phyloP scores from a whole-genome alignment of 2,329 filamentous ascomycete genomes.

The Scytalidium sp. region DNA sequence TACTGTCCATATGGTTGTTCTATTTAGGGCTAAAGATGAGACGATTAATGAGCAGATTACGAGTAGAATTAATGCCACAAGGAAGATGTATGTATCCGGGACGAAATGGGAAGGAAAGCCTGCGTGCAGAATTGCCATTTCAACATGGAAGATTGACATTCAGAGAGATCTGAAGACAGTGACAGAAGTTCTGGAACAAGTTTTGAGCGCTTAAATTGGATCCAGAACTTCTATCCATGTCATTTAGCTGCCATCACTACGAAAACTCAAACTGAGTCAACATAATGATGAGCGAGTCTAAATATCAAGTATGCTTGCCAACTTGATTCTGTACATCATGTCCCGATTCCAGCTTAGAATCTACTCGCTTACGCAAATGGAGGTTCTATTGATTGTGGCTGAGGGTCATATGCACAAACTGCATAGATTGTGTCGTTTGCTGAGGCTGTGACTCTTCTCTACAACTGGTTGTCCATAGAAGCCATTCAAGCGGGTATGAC shows the following conservation, averaged over 20 bases:
- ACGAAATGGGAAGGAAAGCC: constrained; percentile 72
- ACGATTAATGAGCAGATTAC: constrained; percentile 65
- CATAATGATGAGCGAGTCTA: no score
- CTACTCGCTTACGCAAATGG: no score
- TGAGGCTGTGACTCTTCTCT: no score
- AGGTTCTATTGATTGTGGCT: no score
- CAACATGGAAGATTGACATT: constrained; percentile 77
- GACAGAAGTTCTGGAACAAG: constrained; percentile 51
- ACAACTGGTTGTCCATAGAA: no score
- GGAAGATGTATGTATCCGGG: constrained; percentile 78
- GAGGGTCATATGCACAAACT: no score
- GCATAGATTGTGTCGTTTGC: no score
- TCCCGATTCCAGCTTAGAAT: no score
- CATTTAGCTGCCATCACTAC: not conserved
- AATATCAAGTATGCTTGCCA: no score
- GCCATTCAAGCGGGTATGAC: no score
- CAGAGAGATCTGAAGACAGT: constrained; percentile 66
- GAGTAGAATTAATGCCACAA: constrained; percentile 67
- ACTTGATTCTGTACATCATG: no score
- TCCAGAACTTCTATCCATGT: not conserved
- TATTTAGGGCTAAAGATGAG: constrained; percentile 71
- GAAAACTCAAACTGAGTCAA: no score
- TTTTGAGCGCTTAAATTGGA: not conserved
- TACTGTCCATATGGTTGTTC: constrained; percentile 57
- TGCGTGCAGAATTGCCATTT: constrained; percentile 80